These are phyloP conservation scores for Coniochaeta hoffmannii DNA, from an alignment of 2,329 filamentous ascomycete genomes.

Conservation along the genomic window DNA sequence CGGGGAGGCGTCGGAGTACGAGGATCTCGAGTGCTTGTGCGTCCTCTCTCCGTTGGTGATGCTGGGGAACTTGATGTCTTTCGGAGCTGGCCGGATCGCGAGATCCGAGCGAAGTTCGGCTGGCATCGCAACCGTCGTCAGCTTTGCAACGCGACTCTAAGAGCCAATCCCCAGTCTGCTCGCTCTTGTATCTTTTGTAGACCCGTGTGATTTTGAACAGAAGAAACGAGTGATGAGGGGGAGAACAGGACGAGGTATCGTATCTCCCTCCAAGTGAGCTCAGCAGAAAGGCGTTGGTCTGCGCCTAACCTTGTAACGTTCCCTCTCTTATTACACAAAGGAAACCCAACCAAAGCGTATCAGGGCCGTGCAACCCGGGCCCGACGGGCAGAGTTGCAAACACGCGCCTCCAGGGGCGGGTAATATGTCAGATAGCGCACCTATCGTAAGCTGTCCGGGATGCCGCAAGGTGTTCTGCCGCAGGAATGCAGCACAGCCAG, in stretches of 20 bases:
- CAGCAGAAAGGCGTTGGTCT: neutral
- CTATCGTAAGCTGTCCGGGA: neutral
- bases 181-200: neutral
- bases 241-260: neutral
- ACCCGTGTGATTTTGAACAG: neutral
- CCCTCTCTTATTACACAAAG: neutral
- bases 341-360: neutral
- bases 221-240: neutral
- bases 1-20: slow-evolving; percentile 53
- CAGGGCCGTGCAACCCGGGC: neutral
- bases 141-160: neutral
- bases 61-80: slow-evolving; percentile 16
- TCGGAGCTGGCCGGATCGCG: slow-evolving; percentile 25
- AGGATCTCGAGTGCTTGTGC: slow-evolving; percentile 56
- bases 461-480: neutral
- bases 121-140: slow-evolving; percentile 18
- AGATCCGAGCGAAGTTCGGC: slow-evolving; percentile 25
- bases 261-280: neutral
- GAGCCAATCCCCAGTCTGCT: neutral
- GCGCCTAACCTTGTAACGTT: neutral
- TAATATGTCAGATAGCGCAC: slow-evolving; percentile 3
- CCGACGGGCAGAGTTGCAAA: neutral
- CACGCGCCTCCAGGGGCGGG: neutral
- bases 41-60: slow-evolving; percentile 23
- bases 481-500: neutral